Conservation (phyloP, 495 filamentous ascomycete species). For the Penicillium tannophilum region DNA sequence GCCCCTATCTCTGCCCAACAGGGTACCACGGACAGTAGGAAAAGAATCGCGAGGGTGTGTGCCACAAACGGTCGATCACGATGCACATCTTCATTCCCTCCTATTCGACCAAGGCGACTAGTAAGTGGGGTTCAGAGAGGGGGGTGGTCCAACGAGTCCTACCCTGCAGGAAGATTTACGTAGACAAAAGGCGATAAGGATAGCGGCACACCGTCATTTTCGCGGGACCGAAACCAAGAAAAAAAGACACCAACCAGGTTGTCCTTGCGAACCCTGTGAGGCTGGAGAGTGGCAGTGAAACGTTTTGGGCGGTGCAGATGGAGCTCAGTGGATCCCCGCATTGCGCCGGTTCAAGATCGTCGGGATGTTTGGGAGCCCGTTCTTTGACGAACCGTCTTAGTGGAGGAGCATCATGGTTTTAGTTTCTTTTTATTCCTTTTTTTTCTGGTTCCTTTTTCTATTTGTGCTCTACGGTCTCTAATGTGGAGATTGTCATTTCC, state of each 20-base stretch:
- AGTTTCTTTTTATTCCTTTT: neutral
- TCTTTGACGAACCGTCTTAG: conserved; percentile 21
- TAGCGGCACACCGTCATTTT: conserved; percentile 20
- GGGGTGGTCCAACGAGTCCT: conserved; percentile 9
- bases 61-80: conserved; percentile 31
- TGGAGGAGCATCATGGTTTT: conserved; percentile 1
- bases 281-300: conserved; percentile 34
- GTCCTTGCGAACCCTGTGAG: conserved; percentile 17
- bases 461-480: neutral
- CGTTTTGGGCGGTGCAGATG: conserved; percentile 27
- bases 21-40: conserved; percentile 9
- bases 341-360: conserved; percentile 13
- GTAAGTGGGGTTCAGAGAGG: conserved; percentile 3
- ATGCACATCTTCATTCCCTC: conserved; percentile 29
- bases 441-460: conserved; percentile 1
- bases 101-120: conserved; percentile 20
- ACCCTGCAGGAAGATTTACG: neutral
- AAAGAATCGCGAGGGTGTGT: conserved; percentile 12
- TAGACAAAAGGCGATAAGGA: conserved; percentile 3
- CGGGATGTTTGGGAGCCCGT: conserved; percentile 17
- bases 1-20: conserved; percentile 22
- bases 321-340: conserved; percentile 21
- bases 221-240: conserved; percentile 4
- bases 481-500: neutral
- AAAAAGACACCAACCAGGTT: neutral